Percentiles rank a stretch among this genome's conserved stretches.
Conservation (phyloP, 352 stramenopile species). For the Phytopythium montanum region DNA sequence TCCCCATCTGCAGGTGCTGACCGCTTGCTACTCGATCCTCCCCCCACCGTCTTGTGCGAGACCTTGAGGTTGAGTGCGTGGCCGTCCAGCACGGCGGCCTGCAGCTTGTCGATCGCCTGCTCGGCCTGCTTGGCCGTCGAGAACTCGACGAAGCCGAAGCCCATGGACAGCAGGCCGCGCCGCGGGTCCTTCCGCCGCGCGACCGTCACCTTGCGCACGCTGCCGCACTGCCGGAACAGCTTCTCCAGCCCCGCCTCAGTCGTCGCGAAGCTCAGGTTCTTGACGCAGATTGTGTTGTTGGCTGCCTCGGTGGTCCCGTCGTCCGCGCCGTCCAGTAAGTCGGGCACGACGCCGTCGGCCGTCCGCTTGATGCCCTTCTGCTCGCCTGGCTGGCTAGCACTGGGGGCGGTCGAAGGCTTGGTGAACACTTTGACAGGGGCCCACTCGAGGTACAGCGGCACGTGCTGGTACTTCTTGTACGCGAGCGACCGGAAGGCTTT, state of each 20-base stretch:
- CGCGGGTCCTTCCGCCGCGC: slow-evolving; percentile 81
- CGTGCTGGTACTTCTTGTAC: slow-evolving; percentile 98
- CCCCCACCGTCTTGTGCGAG: slow-evolving; percentile 85
- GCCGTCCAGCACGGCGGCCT: slow-evolving; percentile 91
- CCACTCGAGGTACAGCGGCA: slow-evolving; percentile 99
- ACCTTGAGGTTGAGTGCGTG: slow-evolving; percentile 94
- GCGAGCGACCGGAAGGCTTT: slow-evolving; percentile 95
- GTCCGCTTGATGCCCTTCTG: slow-evolving; percentile 60
- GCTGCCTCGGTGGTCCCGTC: slow-evolving; percentile 53
- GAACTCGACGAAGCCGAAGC: slow-evolving; percentile 99
- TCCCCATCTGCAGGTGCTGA: slow-evolving; percentile 17
- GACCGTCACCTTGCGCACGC: slow-evolving; percentile 85
- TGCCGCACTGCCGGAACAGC: slow-evolving; percentile 64
- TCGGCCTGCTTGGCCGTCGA: slow-evolving; percentile 81
- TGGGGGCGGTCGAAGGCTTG: slow-evolving; percentile 16
- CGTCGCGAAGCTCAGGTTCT: slow-evolving; percentile 99
- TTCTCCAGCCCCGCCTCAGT: slow-evolving; percentile 85
- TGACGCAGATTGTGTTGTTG: slow-evolving; percentile 94
- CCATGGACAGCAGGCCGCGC: slow-evolving; percentile 91
- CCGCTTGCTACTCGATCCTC: slow-evolving; percentile 38
- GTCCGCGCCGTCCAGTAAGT: slow-evolving; percentile 55
- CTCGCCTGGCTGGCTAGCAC: slow-evolving; percentile 9
- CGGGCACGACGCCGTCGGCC: slow-evolving; percentile 35
- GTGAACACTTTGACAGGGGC: slow-evolving; percentile 89
- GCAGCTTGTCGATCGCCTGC: slow-evolving; percentile 72